Conservation (phyloP, 2,329 filamentous ascomycete genomes). For the Cephalotrichum gorgonifer region DNA sequence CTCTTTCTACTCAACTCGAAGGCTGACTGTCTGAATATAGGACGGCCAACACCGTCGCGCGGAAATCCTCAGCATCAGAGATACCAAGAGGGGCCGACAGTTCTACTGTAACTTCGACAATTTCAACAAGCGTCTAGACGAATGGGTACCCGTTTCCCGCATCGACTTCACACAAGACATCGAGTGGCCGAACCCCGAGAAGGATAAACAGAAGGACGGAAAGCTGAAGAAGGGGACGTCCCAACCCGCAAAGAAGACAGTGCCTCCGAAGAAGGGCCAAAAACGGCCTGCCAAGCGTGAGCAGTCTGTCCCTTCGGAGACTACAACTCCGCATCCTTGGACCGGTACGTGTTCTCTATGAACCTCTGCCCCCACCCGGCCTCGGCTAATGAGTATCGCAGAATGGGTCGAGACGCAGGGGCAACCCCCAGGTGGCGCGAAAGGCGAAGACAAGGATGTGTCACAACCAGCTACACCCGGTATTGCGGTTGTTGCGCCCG, state of each 20-base stretch:
- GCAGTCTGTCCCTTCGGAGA: conserved; percentile 42
- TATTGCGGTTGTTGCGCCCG: conserved; percentile 11
- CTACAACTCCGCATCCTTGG: conserved; percentile 24
- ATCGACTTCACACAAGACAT: conserved; percentile 86
- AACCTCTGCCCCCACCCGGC: neutral
- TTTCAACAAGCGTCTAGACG: conserved; percentile 79
- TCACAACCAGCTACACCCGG: neutral
- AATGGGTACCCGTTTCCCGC: conserved; percentile 77
- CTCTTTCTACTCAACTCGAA: neutral
- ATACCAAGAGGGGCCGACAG: conserved; percentile 75
- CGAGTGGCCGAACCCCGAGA: conserved; percentile 91
- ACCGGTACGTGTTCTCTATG: conserved; percentile 2
- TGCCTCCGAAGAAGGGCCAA: conserved; percentile 44
- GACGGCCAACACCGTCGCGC: conserved; percentile 83
- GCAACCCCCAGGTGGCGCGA: conserved; percentile 17
- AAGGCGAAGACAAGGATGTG: conserved; percentile 14
- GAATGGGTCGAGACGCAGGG: conserved; percentile 35
- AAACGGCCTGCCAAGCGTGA: conserved; percentile 46
- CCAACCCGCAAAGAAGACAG: conserved; percentile 43
- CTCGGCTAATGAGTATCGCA: conserved; percentile 34
- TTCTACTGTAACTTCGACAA: conserved; percentile 98
- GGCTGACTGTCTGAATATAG: conserved; percentile 13
- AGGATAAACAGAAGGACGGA: conserved; percentile 62
- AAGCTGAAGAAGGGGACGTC: conserved; percentile 64
- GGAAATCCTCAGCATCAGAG: conserved; percentile 90